Evolutionary conservation across 2,329 filamentous ascomycete genomes (phyloP).

Genomic region (Acephala macrosclerotiorum): DNA sequence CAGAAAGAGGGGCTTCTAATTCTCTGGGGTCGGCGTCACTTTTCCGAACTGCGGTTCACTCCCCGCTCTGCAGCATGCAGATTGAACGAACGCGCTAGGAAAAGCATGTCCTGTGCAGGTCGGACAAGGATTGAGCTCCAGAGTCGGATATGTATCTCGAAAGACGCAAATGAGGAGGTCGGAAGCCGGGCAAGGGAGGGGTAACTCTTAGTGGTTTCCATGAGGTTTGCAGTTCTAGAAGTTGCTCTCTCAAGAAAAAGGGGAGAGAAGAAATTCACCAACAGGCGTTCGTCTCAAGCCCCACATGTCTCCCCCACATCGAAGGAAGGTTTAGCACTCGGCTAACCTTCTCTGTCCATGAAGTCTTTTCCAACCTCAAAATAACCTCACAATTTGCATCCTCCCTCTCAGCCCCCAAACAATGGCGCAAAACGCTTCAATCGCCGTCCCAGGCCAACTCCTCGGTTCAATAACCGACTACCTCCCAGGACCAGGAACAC

Average conservation of each 20-base stretch:
- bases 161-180: background rate
- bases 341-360: conserved; percentile 26
- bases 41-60: background rate
- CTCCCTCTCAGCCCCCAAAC: background rate
- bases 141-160: conserved; percentile 1
- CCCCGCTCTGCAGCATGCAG: background rate
- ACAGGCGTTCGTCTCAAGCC: conserved; percentile 9
- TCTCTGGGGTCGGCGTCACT: conserved; percentile 2
- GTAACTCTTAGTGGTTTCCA: background rate
- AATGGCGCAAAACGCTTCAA: conserved; percentile 36
- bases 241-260: background rate
- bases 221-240: background rate
- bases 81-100: background rate
- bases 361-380: conserved; percentile 30
- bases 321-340: conserved; percentile 13
- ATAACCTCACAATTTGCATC: background rate
- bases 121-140: background rate
- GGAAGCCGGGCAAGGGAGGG: background rate
- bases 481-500: conserved; percentile 81
- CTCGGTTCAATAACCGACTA: conserved; percentile 74
- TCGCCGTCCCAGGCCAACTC: conserved; percentile 83
- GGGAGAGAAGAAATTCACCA: background rate
- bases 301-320: background rate
- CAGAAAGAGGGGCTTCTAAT: background rate
- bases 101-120: conserved; percentile 13